Evolutionary conservation across 768 basidiomycete genomes (phyloP).

Genomic region (Hirschioporus abietinus): DNA sequence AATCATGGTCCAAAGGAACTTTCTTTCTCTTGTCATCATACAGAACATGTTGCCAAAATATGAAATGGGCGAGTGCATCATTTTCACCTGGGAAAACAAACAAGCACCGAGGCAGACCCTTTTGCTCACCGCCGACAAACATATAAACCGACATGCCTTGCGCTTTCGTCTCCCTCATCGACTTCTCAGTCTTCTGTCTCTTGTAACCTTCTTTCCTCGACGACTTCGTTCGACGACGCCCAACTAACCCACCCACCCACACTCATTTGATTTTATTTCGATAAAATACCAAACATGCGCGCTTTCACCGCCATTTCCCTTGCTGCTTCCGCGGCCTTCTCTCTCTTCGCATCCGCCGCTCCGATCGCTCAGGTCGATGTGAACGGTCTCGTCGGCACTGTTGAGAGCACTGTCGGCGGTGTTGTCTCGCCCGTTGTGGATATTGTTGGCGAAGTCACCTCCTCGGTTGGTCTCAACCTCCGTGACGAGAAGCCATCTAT

Average conservation of each 20-base stretch:
- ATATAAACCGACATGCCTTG: neutral
- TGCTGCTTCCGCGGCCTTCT: slow-evolving; percentile 25
- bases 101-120: neutral
- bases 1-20: neutral
- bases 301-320: slow-evolving; percentile 24
- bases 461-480: slow-evolving; percentile 7
- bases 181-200: neutral
- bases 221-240: neutral
- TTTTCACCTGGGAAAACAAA: neutral
- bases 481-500: slow-evolving; percentile 17
- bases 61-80: neutral
- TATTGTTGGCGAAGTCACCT: neutral
- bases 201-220: neutral
- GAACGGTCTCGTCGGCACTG: slow-evolving; percentile 5
- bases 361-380: slow-evolving; percentile 17
- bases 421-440: slow-evolving; percentile 5
- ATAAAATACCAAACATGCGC: slow-evolving; percentile 25
- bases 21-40: neutral
- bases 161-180: neutral
- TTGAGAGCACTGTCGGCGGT: neutral
- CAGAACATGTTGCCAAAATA: neutral
- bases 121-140: neutral
- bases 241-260: neutral
- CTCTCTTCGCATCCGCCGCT: slow-evolving; percentile 22
- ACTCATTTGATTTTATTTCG: neutral